These are phyloP conservation scores for Lojkania enalia DNA, from an alignment of 2,329 filamentous ascomycete genomes.

Conservation along the genomic window DNA sequence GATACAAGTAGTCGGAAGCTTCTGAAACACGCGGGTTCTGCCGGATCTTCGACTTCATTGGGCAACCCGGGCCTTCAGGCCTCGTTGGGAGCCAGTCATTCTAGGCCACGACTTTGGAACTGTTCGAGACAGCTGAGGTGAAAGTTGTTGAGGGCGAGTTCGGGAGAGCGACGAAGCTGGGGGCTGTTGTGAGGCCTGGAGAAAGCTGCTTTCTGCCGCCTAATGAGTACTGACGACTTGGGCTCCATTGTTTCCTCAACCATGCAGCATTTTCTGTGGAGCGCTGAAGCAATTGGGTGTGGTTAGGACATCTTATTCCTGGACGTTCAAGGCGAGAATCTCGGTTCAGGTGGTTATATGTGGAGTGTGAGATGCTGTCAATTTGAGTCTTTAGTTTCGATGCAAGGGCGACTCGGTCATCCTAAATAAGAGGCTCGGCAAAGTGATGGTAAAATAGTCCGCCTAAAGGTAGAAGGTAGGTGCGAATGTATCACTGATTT, in stretches of 20 bases:
- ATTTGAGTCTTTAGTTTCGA: no score
- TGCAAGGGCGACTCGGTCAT: no score
- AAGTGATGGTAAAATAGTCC: neutral
- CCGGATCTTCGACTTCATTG: slow-evolving; percentile 4
- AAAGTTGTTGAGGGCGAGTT: slow-evolving; percentile 9
- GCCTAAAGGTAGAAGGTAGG: neutral
- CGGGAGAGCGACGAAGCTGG: neutral
- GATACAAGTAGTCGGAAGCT: slow-evolving; percentile 2
- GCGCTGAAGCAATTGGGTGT: neutral
- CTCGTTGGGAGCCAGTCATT: slow-evolving; percentile 11
- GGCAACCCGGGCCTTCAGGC: slow-evolving; percentile 1
- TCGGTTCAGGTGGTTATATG: no score
- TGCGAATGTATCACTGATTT: no score
- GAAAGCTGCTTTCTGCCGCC: neutral
- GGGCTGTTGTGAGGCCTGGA: neutral
- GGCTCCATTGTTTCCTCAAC: neutral
- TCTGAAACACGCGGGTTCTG: slow-evolving; percentile 14
- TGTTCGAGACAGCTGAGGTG: slow-evolving; percentile 3
- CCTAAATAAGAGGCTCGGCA: neutral
- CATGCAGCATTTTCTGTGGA: neutral
- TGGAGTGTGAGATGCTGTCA: no score
- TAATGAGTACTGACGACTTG: neutral
- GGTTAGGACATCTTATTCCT: neutral
- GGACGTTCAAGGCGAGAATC: neutral
- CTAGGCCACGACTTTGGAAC: slow-evolving; percentile 11